Evolutionary conservation across 2,329 filamentous ascomycete genomes (phyloP).

Genomic region (Aspergillus tubingensis): DNA sequence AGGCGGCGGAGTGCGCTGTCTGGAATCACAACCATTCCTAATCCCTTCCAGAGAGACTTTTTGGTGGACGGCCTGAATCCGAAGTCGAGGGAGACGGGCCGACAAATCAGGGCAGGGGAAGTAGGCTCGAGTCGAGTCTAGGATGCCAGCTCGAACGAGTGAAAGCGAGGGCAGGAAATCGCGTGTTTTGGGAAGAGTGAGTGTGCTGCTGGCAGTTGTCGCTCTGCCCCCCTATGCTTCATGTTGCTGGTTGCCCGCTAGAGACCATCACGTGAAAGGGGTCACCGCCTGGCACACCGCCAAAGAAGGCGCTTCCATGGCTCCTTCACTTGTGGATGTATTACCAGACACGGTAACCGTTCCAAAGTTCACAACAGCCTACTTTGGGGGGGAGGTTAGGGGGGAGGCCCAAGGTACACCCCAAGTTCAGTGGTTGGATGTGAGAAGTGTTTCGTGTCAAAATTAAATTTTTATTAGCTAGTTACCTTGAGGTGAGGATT

Average conservation of each 20-base stretch:
- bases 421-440: neutral
- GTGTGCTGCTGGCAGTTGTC: conserved; percentile 32
- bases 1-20: conserved; percentile 38
- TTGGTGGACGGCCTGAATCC: conserved; percentile 7
- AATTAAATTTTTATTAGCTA: too few species aligned
- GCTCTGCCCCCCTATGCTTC: conserved; percentile 31
- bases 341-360: conserved; percentile 1
- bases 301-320: conserved; percentile 7
- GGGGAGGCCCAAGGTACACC: neutral
- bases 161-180: conserved; percentile 16
- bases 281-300: conserved; percentile 23
- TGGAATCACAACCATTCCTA: conserved; percentile 34
- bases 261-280: conserved; percentile 21
- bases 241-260: conserved; percentile 25
- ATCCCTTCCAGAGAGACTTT: conserved; percentile 17
- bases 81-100: conserved; percentile 6
- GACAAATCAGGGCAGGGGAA: neutral
- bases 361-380: neutral
- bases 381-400: neutral
- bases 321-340: neutral
- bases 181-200: conserved; percentile 28
- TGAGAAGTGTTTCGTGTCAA: neutral
- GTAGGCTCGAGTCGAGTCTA: neutral
- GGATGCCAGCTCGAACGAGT: conserved; percentile 7
- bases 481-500: neutral